Conservation (phyloP, 2,329 filamentous ascomycete genomes). For the Trichoderma sp. region DNA sequence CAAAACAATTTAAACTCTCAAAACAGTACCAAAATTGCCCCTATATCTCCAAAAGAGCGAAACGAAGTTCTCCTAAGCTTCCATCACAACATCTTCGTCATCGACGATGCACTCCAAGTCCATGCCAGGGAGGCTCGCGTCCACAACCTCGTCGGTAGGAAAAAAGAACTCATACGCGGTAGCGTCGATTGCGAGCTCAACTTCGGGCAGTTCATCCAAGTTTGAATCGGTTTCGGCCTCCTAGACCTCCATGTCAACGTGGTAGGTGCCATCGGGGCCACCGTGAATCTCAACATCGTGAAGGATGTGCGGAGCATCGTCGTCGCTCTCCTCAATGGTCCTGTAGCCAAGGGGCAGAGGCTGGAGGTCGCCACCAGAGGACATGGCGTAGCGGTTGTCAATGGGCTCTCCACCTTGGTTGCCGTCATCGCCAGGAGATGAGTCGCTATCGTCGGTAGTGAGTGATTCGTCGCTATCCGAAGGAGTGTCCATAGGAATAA, state of each 20-base stretch:
- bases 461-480: not conserved
- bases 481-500: not conserved
- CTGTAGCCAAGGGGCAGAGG: slow-evolving; percentile 26
- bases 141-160: slow-evolving; percentile 33
- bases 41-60: no score
- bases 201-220: slow-evolving; percentile 35
- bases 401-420: slow-evolving; percentile 15
- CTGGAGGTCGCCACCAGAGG: slow-evolving; percentile 33
- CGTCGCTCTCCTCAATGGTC: slow-evolving; percentile 27
- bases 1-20: no score
- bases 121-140: slow-evolving; percentile 37
- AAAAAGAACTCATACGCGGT: slow-evolving; percentile 36
- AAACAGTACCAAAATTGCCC: no score
- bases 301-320: slow-evolving; percentile 35
- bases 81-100: no score
- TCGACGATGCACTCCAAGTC: slow-evolving; percentile 32
- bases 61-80: no score
- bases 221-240: slow-evolving; percentile 37
- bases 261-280: not conserved
- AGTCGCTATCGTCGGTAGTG: not conserved
- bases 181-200: slow-evolving; percentile 40
- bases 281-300: slow-evolving; percentile 37
- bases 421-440: slow-evolving; percentile 1
- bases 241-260: slow-evolving; percentile 41
- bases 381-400: slow-evolving; percentile 29